Evolutionary conservation across 768 basidiomycete genomes (phyloP).

Genomic region (Coprinellus aureogranulatus): DNA sequence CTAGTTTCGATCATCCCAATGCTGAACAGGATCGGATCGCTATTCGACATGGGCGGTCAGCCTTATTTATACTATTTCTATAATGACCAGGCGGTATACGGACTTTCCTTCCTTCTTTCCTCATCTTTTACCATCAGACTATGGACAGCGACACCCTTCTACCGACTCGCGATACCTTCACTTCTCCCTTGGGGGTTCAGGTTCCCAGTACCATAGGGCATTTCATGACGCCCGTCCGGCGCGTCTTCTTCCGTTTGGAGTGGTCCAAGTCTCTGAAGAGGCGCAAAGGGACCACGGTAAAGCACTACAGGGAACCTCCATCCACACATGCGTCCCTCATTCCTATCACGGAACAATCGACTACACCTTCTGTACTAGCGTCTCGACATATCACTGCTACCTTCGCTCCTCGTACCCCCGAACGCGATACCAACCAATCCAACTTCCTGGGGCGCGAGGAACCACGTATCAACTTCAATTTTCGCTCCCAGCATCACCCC

Average conservation of each 20-base stretch:
- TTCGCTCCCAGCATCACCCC: no score
- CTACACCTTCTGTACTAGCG: no score
- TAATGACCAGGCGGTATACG: background rate
- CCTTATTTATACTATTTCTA: background rate
- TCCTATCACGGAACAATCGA: background rate
- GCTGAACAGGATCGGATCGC: background rate
- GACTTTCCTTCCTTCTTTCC: background rate
- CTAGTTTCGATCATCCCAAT: background rate
- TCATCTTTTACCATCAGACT: background rate
- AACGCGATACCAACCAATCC: no score
- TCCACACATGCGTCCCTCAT: conserved; percentile 2
- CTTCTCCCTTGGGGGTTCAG: background rate
- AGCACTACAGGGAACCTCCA: conserved; percentile 8
- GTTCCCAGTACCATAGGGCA: background rate
- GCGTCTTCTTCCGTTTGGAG: conserved; percentile 41
- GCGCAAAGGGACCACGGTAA: conserved; percentile 5
- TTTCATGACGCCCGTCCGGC: conserved; percentile 33
- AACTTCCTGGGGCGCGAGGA: no score
- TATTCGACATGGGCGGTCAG: background rate
- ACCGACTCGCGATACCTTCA: background rate
- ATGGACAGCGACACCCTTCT: background rate
- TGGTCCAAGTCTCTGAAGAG: conserved; percentile 20
- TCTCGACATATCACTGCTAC: conserved; percentile 1
- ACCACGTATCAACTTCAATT: no score
- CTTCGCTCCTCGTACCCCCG: background rate